These are phyloP conservation scores for Xerocomus nothofagi DNA, from an alignment of 1,284 basidiomycete genomes.

Conservation along the genomic window DNA sequence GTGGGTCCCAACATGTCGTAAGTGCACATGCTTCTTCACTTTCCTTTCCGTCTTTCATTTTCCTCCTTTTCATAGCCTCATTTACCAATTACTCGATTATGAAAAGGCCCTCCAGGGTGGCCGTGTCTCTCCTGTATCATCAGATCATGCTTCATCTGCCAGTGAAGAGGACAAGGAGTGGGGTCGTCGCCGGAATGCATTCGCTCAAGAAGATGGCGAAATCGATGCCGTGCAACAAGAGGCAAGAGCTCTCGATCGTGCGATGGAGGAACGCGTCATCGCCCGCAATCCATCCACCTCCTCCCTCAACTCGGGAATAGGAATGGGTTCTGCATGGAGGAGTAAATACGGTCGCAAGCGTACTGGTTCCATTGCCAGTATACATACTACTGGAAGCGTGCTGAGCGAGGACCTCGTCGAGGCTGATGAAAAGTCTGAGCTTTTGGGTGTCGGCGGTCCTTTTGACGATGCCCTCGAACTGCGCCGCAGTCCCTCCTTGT, in stretches of 20 bases:
- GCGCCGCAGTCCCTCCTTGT: slow-evolving; percentile 36
- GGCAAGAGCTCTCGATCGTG: slow-evolving; percentile 73
- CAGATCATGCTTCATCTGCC: slow-evolving; percentile 52
- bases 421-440: slow-evolving; percentile 72
- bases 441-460: slow-evolving; percentile 65
- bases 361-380: slow-evolving; percentile 70
- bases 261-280: slow-evolving; percentile 77
- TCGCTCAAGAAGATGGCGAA: slow-evolving; percentile 54
- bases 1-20: slow-evolving; percentile 96
- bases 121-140: slow-evolving; percentile 47
- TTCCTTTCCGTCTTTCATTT: slow-evolving; percentile 20
- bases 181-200: slow-evolving; percentile 64
- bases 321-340: slow-evolving; percentile 67
- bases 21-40: slow-evolving; percentile 41
- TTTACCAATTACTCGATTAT: slow-evolving; percentile 95
- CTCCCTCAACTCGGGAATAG: slow-evolving; percentile 60
- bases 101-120: slow-evolving; percentile 73
- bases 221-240: slow-evolving; percentile 65
- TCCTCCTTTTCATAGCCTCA: slow-evolving; percentile 59
- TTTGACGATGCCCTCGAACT: slow-evolving; percentile 52
- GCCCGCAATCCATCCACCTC: slow-evolving; percentile 71
- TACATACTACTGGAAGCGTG: slow-evolving; percentile 61
- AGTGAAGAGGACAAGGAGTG: slow-evolving; percentile 81
- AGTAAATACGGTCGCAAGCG: slow-evolving; percentile 67
- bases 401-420: slow-evolving; percentile 79